Evolutionary conservation across 208 protist genomes (phyloP).

Genomic region (Acanthamoeba rhysodes): DNA sequence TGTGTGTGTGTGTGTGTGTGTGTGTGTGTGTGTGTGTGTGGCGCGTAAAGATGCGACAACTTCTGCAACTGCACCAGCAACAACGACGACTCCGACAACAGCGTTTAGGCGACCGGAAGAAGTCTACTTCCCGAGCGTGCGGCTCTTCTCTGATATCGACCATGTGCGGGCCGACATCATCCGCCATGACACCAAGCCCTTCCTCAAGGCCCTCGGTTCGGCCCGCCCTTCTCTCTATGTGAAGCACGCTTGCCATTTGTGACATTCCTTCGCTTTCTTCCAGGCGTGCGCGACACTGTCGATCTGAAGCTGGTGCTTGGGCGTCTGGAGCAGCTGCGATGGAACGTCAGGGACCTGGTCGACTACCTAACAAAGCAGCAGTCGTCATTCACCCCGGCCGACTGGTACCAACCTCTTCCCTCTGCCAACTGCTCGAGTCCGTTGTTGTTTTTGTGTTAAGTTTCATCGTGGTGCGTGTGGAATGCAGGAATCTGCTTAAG

Average conservation of each 20-base stretch:
- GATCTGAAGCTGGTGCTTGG: conserved; percentile 1
- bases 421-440: background rate
- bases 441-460: no score
- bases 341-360: conserved; percentile 35
- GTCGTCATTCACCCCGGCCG: background rate
- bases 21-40: no score
- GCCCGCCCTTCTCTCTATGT: background rate
- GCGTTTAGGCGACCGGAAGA: background rate
- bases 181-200: conserved; percentile 17
- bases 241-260: background rate
- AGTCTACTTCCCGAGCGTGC: conserved; percentile 32
- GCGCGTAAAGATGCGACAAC: background rate
- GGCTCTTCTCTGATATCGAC: conserved; percentile 22
- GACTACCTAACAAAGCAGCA: conserved; percentile 12
- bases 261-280: background rate
- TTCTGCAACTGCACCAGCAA: background rate
- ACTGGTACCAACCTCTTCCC: background rate
- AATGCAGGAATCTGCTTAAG: background rate
- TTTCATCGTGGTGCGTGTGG: background rate
- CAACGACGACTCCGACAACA: background rate
- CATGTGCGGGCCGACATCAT: conserved; percentile 19
- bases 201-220: conserved; percentile 8
- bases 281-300: conserved; percentile 39
- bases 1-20: no score
- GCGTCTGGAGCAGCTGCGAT: conserved; percentile 14